A percentile compares a stretch with the other conserved stretches of the same genome.
Evolutionary conservation across 2,329 filamentous ascomycete species (phyloP).

Genomic region (Ophiostoma sp.): DNA sequence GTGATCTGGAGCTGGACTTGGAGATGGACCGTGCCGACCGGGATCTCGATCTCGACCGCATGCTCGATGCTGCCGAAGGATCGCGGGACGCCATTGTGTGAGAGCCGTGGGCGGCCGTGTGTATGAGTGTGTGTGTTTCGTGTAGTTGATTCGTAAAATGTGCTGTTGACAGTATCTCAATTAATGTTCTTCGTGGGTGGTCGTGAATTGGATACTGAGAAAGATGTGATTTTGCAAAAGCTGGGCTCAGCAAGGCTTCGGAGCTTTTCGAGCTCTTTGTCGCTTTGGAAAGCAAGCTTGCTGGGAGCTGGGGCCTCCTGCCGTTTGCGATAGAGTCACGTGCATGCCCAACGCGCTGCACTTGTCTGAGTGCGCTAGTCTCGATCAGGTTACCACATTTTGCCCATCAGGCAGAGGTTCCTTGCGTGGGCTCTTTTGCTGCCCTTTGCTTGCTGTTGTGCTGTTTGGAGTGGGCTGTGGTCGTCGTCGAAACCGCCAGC

Average conservation of each 20-base stretch:
- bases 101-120: neutral
- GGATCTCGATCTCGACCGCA: slow-evolving; percentile 21
- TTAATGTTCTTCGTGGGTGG: neutral
- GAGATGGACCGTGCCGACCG: slow-evolving; percentile 14
- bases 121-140: neutral
- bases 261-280: slow-evolving; percentile 16
- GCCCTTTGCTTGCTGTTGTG: neutral
- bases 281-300: neutral
- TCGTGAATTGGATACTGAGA: neutral
- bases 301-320: slow-evolving; percentile 9
- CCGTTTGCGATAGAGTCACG: slow-evolving; percentile 17
- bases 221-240: neutral
- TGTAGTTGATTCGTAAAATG: too few relatives aligned
- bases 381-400: neutral
- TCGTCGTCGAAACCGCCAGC: neutral
- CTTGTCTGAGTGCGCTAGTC: neutral
- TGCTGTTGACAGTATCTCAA: neutral
- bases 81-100: slow-evolving; percentile 19
- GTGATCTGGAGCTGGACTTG: slow-evolving; percentile 10
- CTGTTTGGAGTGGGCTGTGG: slow-evolving; percentile 9
- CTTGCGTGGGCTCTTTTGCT: slow-evolving; percentile 27
- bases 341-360: neutral
- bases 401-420: slow-evolving; percentile 25
- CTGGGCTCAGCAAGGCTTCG: neutral
- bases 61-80: slow-evolving; percentile 18